A percentile compares a stretch with the other conserved stretches of the same genome.
Evolutionary conservation across 2,329 filamentous ascomycete species (phyloP).

Genomic region (Botrytis aclada): DNA sequence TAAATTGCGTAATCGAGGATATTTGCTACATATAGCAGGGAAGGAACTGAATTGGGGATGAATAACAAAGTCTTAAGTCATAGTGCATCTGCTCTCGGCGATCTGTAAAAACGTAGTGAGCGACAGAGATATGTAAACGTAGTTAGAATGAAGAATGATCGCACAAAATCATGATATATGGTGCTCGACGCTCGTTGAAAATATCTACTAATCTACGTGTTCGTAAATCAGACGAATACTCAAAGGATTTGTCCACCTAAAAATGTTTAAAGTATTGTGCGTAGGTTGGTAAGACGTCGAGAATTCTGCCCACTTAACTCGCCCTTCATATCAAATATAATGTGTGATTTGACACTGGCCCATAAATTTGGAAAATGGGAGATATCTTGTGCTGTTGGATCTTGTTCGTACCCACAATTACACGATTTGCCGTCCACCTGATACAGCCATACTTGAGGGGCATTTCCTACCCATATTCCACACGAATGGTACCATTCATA

Average conservation of each 20-base stretch:
- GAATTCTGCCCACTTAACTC: rapidly evolving
- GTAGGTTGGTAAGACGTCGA: not conserved
- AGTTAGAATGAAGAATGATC: not conserved
- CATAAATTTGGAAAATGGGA: not conserved
- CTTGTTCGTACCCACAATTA: not conserved
- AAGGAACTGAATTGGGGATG: too few relatives aligned
- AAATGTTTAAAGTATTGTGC: too few relatives aligned
- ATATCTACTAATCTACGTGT: not conserved
- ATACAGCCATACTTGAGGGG: too few relatives aligned
- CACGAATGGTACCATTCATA: rapidly evolving
- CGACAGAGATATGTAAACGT: not conserved
- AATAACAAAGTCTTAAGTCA: rapidly evolving
- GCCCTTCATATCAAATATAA: not conserved
- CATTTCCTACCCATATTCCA: too few relatives aligned
- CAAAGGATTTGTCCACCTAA: too few relatives aligned
- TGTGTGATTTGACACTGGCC: not conserved
- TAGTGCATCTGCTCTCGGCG: not conserved
- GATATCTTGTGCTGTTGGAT: not conserved
- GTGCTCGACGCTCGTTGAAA: not conserved
- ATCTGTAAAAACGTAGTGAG: not conserved
- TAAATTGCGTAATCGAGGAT: not conserved
- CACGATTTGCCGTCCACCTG: too few relatives aligned
- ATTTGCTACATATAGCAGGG: not conserved
- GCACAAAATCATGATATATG: not conserved
- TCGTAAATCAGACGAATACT: not conserved